phyloP scores from a whole-genome alignment of 2,329 filamentous ascomycete species.

The Neophaeococcomyces mojaviensis region DNA sequence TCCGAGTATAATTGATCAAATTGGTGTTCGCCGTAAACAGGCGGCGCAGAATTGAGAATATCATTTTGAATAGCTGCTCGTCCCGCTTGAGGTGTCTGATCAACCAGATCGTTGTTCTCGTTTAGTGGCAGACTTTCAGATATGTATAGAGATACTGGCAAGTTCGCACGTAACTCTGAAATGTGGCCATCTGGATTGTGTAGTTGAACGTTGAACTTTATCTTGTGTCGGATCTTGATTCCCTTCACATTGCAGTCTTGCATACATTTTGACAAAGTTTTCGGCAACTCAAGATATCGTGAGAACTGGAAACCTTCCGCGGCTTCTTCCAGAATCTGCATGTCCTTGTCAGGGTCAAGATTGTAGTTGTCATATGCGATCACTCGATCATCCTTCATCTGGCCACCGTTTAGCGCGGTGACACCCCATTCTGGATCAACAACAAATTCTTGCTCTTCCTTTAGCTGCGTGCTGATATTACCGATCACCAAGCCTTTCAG shows the following conservation, averaged over 20 bases:
- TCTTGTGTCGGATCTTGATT: slow-evolving; percentile 87
- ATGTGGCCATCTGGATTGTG: slow-evolving; percentile 92
- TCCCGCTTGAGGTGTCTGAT: slow-evolving; percentile 47
- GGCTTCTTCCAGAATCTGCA: slow-evolving; percentile 48
- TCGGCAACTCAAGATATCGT: slow-evolving; percentile 62
- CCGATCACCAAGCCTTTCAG: slow-evolving; percentile 82
- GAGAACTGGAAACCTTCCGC: slow-evolving; percentile 55
- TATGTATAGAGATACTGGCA: slow-evolving; percentile 89
- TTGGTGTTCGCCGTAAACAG: slow-evolving; percentile 81
- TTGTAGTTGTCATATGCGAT: slow-evolving; percentile 62
- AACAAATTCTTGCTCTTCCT: slow-evolving; percentile 68
- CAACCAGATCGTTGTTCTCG: slow-evolving; percentile 72
- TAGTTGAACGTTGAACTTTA: slow-evolving; percentile 83
- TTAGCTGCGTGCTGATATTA: slow-evolving; percentile 69
- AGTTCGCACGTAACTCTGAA: slow-evolving; percentile 74
- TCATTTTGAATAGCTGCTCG: slow-evolving; percentile 46
- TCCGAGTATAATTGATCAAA: slow-evolving; percentile 88
- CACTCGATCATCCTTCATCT: slow-evolving; percentile 53
- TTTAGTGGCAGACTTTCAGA: slow-evolving; percentile 87
- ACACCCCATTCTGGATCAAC: slow-evolving; percentile 39
- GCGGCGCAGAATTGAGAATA: slow-evolving; percentile 66
- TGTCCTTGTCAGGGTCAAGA: slow-evolving; percentile 57
- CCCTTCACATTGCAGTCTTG: slow-evolving; percentile 84
- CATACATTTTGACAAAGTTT: slow-evolving; percentile 71
- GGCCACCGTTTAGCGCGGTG: slow-evolving; percentile 24